phyloP scores from a whole-genome alignment of 257 asterid species.

The Solanum paucissectum region DNA sequence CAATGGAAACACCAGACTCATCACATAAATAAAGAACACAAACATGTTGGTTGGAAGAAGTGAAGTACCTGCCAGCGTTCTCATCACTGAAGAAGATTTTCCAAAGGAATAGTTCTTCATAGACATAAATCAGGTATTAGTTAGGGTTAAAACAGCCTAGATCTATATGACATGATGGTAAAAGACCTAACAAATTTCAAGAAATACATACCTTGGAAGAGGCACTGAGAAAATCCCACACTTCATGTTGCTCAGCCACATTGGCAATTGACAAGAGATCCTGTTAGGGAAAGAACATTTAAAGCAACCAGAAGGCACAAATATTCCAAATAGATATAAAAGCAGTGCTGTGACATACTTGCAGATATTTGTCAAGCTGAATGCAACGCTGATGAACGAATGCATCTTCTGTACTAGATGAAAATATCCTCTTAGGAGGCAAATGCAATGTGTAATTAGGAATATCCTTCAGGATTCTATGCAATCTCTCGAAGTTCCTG shows the following conservation, averaged over 20 bases:
- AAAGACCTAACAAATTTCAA: slow-evolving; percentile 1
- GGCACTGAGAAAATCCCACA: slow-evolving; percentile 94
- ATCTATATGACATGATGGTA: not conserved
- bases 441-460: slow-evolving; percentile 86
- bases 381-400: slow-evolving; percentile 97
- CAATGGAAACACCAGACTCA: not conserved
- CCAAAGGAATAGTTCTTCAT: slow-evolving; percentile 93
- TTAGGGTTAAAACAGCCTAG: slow-evolving; percentile 4
- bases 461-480: slow-evolving; percentile 86
- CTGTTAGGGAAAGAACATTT: slow-evolving; percentile 30
- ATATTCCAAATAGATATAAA: not conserved
- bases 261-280: slow-evolving; percentile 93
- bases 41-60: slow-evolving; percentile 6
- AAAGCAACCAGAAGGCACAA: slow-evolving; percentile 10
- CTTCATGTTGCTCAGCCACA: slow-evolving; percentile 99
- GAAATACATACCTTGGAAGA: slow-evolving; percentile 65
- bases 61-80: slow-evolving; percentile 72
- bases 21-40: slow-evolving; percentile 3
- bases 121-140: slow-evolving; percentile 22
- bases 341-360: slow-evolving; percentile 34
- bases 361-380: slow-evolving; percentile 93
- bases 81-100: slow-evolving; percentile 92
- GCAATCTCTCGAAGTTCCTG: slow-evolving; percentile 94
- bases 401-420: slow-evolving; percentile 94
- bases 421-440: slow-evolving; percentile 98